Evolutionary conservation across 2,329 filamentous ascomycete genomes (phyloP).

Genomic region (Neofusicoccum laricinum): DNA sequence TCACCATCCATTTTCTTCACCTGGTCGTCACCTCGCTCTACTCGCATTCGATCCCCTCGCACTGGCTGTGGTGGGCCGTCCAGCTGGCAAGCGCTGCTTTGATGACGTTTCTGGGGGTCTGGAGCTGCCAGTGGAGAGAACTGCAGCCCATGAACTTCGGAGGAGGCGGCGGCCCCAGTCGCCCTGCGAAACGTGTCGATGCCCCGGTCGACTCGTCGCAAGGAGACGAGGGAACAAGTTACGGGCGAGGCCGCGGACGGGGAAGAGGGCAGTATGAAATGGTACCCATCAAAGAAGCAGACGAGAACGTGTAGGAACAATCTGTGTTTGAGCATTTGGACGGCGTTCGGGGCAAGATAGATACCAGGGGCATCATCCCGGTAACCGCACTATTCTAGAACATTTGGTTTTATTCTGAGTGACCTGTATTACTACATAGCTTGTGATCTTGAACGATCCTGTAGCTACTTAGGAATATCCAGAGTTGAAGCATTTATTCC

Average conservation of each 20-base stretch:
- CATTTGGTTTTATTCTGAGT: not conserved
- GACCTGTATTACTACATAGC: not conserved
- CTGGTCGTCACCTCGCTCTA: slow-evolving; percentile 76
- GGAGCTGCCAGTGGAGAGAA: slow-evolving; percentile 89
- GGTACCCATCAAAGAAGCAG: slow-evolving; percentile 41
- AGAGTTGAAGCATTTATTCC: too few relatives aligned
- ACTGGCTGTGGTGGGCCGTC: slow-evolving; percentile 82
- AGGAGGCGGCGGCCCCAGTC: slow-evolving; percentile 42
- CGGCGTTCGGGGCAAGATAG: slow-evolving; percentile 25
- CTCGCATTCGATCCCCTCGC: slow-evolving; percentile 69
- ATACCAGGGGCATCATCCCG: not conserved
- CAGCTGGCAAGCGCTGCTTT: slow-evolving; percentile 59
- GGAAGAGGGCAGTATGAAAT: slow-evolving; percentile 49
- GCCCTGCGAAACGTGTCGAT: slow-evolving; percentile 21
- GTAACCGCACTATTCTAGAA: not conserved
- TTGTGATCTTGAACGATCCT: not conserved
- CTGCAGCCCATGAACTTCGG: slow-evolving; percentile 86
- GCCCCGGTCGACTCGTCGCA: slow-evolving; percentile 19
- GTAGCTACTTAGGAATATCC: too few relatives aligned
- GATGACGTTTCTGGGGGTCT: slow-evolving; percentile 74
- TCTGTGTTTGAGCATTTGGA: slow-evolving; percentile 26
- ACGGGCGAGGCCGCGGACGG: slow-evolving; percentile 38
- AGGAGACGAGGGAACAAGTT: slow-evolving; percentile 37
- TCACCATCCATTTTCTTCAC: slow-evolving; percentile 84
- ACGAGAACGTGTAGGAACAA: slow-evolving; percentile 32